Evolutionary conservation across 202 grass and related monocot species (phyloP).

Genomic region (Saccharum hybrid): DNA sequence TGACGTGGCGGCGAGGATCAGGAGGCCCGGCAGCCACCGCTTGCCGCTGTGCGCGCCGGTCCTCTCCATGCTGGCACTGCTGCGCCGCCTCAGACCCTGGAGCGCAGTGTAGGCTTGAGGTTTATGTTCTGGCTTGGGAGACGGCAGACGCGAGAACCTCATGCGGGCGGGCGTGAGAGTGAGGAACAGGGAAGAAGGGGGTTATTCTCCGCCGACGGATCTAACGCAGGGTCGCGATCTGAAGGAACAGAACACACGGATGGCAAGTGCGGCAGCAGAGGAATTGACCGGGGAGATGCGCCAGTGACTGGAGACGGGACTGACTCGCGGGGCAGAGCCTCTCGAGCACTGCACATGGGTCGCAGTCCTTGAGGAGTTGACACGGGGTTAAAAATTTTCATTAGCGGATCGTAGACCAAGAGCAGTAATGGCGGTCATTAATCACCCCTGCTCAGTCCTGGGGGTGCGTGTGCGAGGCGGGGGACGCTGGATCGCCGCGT

Average conservation of each 20-base stretch:
- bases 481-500: too few relatives aligned
- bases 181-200: background rate
- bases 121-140: background rate
- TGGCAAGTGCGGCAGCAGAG: background rate
- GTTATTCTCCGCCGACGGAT: background rate
- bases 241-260: background rate
- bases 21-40: conserved; percentile 55
- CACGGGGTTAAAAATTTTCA: background rate
- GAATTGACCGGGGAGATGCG: background rate
- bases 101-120: background rate
- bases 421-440: conserved; percentile 32
- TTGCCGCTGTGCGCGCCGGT: conserved; percentile 34
- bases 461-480: too few relatives aligned
- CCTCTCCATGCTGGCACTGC: conserved; percentile 70
- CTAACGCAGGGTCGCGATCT: background rate
- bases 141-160: background rate
- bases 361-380: conserved; percentile 35
- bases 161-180: background rate
- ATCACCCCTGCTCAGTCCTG: background rate
- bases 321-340: background rate
- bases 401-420: conserved; percentile 1
- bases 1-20: conserved; percentile 57
- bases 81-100: background rate
- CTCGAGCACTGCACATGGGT: conserved; percentile 4
- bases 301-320: background rate